A percentile compares a stretch with the other conserved stretches of the same genome.
phyloP scores from a whole-genome alignment of 352 stramenopile genomes.

The Phytophthora boehmeriae region DNA sequence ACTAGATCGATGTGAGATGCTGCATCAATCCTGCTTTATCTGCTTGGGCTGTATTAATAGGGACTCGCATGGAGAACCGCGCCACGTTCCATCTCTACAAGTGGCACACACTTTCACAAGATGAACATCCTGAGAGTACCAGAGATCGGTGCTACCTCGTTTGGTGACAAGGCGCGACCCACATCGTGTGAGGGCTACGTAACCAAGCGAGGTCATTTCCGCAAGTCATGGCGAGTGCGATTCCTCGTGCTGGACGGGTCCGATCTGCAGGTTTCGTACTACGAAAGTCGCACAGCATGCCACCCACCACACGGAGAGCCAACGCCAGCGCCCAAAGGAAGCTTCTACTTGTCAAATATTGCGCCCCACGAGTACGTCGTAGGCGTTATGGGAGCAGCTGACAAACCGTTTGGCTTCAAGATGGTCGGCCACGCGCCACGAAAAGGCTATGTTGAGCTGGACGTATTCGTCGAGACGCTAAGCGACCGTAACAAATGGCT shows the following conservation, averaged over 20 bases:
- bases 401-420: slow-evolving; percentile 87
- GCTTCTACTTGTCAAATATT: slow-evolving; percentile 78
- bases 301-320: slow-evolving; percentile 29
- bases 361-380: slow-evolving; percentile 84
- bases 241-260: slow-evolving; percentile 80
- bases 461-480: slow-evolving; percentile 76
- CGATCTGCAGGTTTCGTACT: slow-evolving; percentile 76
- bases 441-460: slow-evolving; percentile 82
- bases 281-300: slow-evolving; percentile 67
- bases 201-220: slow-evolving; percentile 84
- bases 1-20: slow-evolving; percentile 22
- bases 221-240: slow-evolving; percentile 84
- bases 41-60: slow-evolving; percentile 30
- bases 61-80: not conserved
- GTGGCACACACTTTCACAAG: slow-evolving; percentile 1
- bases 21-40: slow-evolving; percentile 1
- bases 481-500: slow-evolving; percentile 79
- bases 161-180: slow-evolving; percentile 49
- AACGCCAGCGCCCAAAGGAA: slow-evolving; percentile 48
- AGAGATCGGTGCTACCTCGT: slow-evolving; percentile 20
- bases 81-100: slow-evolving; percentile 13
- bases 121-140: slow-evolving; percentile 76
- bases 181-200: slow-evolving; percentile 88
- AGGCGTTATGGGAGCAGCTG: slow-evolving; percentile 62
- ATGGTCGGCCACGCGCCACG: slow-evolving; percentile 79